Percentiles rank a stretch among this genome's conserved stretches.
Conservation (phyloP, 495 filamentous ascomycete genomes). For the Cladorrhinum samala region DNA sequence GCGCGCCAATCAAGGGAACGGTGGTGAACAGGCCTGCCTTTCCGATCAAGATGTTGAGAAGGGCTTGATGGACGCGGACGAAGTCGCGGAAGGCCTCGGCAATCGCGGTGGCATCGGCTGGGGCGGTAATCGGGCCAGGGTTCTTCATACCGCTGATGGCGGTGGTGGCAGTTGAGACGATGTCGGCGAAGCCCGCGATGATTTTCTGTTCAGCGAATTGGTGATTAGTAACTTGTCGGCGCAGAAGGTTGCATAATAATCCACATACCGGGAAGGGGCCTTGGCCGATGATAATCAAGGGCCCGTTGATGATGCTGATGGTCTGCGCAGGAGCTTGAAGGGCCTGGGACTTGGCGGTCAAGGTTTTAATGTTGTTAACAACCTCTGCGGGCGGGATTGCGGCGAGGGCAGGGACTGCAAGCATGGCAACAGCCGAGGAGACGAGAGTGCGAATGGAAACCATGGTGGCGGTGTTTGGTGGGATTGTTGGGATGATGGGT, state of each 20-base stretch:
- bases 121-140: background rate
- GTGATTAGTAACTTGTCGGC: no score
- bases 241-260: no score
- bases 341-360: conserved; percentile 21
- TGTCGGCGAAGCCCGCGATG: background rate
- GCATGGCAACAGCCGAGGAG: conserved; percentile 1
- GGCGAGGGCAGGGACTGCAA: conserved; percentile 9
- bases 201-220: no score
- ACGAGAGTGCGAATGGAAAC: conserved; percentile 11
- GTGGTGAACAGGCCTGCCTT: conserved; percentile 18
- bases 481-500: background rate
- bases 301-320: conserved; percentile 24
- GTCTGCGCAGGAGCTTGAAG: conserved; percentile 22
- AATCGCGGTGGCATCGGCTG: conserved; percentile 12
- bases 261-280: conserved; percentile 25
- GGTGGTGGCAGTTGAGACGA: background rate
- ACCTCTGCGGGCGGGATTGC: conserved; percentile 17
- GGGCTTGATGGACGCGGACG: conserved; percentile 24
- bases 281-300: conserved; percentile 20
- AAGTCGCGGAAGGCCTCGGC: conserved; percentile 23
- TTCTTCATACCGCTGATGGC: background rate
- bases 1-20: conserved; percentile 17
- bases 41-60: conserved; percentile 30
- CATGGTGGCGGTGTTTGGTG: conserved; percentile 30
- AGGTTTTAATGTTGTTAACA: conserved; percentile 14